Base-by-base conservation (phyloP, 2,329 filamentous ascomycete species). In the Paraphaeosphaeria sporulosa region DNA sequence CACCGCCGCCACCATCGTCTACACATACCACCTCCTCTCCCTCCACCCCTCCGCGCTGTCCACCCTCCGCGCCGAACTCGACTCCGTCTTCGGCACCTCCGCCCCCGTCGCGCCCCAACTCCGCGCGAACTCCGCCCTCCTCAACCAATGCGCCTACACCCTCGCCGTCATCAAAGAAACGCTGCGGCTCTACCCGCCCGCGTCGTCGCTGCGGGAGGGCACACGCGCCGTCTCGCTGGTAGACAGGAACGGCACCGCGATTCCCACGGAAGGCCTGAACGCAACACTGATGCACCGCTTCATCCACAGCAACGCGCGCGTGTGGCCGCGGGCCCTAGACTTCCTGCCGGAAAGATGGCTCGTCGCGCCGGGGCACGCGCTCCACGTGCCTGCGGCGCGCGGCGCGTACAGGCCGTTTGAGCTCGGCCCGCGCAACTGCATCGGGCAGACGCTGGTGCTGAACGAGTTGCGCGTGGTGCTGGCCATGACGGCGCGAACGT, bases 361-460 rank as follows among this genome's bases (percentile, higher is more conserved):
- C 0, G 30, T 82, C 81, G 0, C 80, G 82, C 0, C 82, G 64
- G 0, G 78, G 74, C 19, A 65, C 38, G 53, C 42, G n/a, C 30
- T 64, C 1, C 58, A 59, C 32, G 42, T 50, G 3, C 19, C 27
- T 76, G 77, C 2, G 44, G 77, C 17, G 7, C 25, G 80, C 57
- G 79, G 79, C 15, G 69, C 64, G n/a, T 78, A 60, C 55, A 64
- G 74, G 17, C 69, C 77, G 0, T 80, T 81, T 57, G 75, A 79
- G 40, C 58, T 67, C 3, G 79, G 79, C 0, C 66, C 69, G 1
- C 61, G 78, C 2, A 67, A 67, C 4, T 81, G 79, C 55, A 70
- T 78, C 21, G 78, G 78, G 0, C 74, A 79, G 64, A 72, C 72
- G 23, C 62, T 81, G 27, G 78, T 77, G 0, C 65, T 71, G 61